These are phyloP conservation scores for Hyphopichia homilentoma DNA, from an alignment of 805 yeast genomes.

Conservation along the genomic window DNA sequence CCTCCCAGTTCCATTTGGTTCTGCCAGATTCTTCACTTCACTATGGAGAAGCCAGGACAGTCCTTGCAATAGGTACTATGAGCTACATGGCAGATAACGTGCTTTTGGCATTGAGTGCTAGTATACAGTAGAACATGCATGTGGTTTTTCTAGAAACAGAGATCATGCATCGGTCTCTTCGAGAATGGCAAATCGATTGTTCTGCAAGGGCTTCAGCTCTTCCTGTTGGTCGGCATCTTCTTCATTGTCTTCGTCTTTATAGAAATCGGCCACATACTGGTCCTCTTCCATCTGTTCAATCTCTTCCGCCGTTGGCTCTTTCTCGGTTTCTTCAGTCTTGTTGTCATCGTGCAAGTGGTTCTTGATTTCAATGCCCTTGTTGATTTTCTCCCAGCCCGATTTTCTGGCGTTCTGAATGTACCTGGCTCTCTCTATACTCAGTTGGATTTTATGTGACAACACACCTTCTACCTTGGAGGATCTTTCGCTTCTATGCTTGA, in stretches of 20 bases:
- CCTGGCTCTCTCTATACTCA: constrained; percentile 61
- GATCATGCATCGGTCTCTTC: constrained; percentile 35
- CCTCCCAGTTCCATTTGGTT: too few relatives aligned
- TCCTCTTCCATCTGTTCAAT: constrained; percentile 34
- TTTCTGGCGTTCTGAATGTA: constrained; percentile 61
- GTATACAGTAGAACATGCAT: too few relatives aligned
- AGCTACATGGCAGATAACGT: too few relatives aligned
- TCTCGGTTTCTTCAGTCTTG: constrained; percentile 2
- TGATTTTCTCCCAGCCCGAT: constrained; percentile 70
- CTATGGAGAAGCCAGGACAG: too few relatives aligned
- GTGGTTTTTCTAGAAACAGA: too few relatives aligned
- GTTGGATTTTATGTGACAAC: constrained; percentile 58
- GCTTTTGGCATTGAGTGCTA: too few relatives aligned
- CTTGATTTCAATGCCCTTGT: constrained; percentile 40
- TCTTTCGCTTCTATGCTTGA: constrained; percentile 41
- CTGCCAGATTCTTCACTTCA: too few relatives aligned
- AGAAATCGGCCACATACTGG: constrained; percentile 30
- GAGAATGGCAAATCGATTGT: constrained; percentile 33
- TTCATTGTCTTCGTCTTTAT: constrained; percentile 10
- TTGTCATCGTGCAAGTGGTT: constrained; percentile 3
- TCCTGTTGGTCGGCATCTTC: constrained; percentile 9
- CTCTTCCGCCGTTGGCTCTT: constrained; percentile 17
- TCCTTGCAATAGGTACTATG: too few relatives aligned
- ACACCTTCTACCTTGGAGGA: constrained; percentile 52
- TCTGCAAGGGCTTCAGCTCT: constrained; percentile 2